Conservation (phyloP, 257 asterid species). For the Fraxinus quadrangulata region DNA sequence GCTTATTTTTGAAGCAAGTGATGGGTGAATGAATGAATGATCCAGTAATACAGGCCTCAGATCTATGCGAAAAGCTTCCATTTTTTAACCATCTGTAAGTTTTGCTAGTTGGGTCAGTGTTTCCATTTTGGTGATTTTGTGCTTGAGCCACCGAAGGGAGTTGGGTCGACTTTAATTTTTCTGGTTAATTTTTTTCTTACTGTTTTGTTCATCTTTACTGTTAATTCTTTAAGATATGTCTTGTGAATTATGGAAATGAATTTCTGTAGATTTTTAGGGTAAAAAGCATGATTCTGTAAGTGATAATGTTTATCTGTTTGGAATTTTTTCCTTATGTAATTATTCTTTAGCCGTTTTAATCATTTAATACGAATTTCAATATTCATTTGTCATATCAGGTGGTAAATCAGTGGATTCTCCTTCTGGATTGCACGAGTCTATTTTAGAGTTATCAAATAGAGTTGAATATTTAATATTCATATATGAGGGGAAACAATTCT, state of each 20-base stretch:
- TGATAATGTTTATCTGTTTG: not conserved
- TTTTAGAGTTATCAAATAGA: not conserved
- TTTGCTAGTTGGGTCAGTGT: not conserved
- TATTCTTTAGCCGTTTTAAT: not conserved
- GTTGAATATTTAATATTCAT: not conserved
- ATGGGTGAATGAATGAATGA: constrained; percentile 26
- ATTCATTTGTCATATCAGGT: not conserved
- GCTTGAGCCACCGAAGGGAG: not conserved
- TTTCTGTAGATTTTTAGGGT: not conserved
- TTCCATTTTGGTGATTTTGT: not conserved
- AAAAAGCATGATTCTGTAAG: not conserved
- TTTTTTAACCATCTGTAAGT: constrained; percentile 35
- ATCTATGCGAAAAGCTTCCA: constrained; percentile 35
- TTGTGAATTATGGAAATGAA: not conserved
- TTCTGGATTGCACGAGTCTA: not conserved
- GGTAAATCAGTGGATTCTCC: not conserved
- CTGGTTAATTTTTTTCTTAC: not conserved
- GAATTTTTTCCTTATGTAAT: not conserved
- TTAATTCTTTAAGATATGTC: not conserved
- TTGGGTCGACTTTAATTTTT: not conserved
- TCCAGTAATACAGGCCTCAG: constrained; percentile 25
- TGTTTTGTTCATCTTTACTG: constrained; percentile 1
- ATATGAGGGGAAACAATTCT: not conserved
- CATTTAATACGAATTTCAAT: not conserved
- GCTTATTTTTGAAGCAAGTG: constrained; percentile 24